phyloP scores from a whole-genome alignment of 1,284 basidiomycete species.

The Fomitiporia mediterranea region DNA sequence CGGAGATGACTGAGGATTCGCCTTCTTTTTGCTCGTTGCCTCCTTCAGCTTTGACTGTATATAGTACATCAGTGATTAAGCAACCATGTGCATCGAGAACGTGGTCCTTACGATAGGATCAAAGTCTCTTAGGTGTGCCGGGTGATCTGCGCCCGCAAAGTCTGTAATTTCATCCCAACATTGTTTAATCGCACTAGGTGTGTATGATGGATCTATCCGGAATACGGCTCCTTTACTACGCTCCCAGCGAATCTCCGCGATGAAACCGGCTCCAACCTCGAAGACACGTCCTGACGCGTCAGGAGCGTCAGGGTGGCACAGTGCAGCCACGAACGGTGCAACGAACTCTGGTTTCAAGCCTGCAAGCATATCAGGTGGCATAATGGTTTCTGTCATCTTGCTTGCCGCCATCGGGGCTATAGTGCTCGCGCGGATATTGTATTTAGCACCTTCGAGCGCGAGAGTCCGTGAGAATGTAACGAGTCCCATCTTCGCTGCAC shows the following conservation, averaged over 20 bases:
- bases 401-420: conserved; percentile 96
- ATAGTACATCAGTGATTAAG: conserved; percentile 13
- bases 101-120: conserved; percentile 51
- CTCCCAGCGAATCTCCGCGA: conserved; percentile 93
- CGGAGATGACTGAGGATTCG: conserved; percentile 72
- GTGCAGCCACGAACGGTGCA: conserved; percentile 83
- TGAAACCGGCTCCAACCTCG: conserved; percentile 92
- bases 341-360: conserved; percentile 93
- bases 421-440: conserved; percentile 83
- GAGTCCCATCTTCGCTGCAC: conserved; percentile 87
- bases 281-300: conserved; percentile 87
- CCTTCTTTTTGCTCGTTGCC: conserved; percentile 55
- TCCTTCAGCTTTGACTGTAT: conserved; percentile 61
- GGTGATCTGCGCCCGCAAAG: conserved; percentile 76
- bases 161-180: conserved; percentile 82
- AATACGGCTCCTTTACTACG: conserved; percentile 84
- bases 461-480: conserved; percentile 91
- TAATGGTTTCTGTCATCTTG: conserved; percentile 90
- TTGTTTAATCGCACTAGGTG: conserved; percentile 88
- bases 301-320: conserved; percentile 75
- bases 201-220: conserved; percentile 89
- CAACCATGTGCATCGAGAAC: conserved; percentile 2
- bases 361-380: conserved; percentile 96
- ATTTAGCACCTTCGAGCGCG: conserved; percentile 87
- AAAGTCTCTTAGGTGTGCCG: conserved; percentile 63